phyloP scores from a whole-genome alignment of 2,329 filamentous ascomycete genomes.

The Cladophialophora exuberans region DNA sequence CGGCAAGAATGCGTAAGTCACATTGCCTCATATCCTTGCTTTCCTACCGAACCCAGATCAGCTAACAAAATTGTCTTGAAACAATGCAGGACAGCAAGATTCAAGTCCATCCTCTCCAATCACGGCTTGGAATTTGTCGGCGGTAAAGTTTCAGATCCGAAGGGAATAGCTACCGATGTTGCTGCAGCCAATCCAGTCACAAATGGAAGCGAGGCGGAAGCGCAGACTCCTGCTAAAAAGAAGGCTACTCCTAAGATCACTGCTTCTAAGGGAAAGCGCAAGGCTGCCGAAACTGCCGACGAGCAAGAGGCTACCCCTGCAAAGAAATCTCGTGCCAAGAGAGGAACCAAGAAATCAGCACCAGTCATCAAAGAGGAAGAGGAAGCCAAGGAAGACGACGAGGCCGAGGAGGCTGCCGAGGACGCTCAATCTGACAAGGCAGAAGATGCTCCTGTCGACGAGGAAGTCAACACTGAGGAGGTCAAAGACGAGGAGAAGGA shows the following conservation, averaged over 20 bases:
- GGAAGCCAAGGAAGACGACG: background rate
- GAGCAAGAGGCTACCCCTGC: background rate
- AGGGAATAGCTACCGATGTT: no score
- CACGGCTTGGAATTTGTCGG: constrained; percentile 11
- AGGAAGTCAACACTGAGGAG: background rate
- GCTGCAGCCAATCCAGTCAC: background rate
- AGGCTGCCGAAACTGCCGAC: background rate
- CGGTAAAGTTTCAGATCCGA: no score
- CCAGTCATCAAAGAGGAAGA: background rate
- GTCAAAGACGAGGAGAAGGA: background rate
- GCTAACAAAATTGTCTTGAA: background rate
- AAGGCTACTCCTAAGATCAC: background rate
- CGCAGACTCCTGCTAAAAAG: background rate
- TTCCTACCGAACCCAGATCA: background rate
- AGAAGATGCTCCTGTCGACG: no score
- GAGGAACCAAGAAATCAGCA: background rate
- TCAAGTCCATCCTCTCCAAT: constrained; percentile 5
- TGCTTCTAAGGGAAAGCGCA: constrained; percentile 1
- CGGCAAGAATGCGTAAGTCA: constrained; percentile 26
- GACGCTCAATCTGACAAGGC: background rate
- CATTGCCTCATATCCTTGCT: background rate
- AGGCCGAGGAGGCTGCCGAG: background rate
- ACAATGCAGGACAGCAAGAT: background rate
- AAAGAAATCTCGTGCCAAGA: background rate
- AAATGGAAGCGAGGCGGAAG: background rate